Evolutionary conservation across 2,329 filamentous ascomycete genomes (phyloP).

Genomic region (Metarhizium humberi): DNA sequence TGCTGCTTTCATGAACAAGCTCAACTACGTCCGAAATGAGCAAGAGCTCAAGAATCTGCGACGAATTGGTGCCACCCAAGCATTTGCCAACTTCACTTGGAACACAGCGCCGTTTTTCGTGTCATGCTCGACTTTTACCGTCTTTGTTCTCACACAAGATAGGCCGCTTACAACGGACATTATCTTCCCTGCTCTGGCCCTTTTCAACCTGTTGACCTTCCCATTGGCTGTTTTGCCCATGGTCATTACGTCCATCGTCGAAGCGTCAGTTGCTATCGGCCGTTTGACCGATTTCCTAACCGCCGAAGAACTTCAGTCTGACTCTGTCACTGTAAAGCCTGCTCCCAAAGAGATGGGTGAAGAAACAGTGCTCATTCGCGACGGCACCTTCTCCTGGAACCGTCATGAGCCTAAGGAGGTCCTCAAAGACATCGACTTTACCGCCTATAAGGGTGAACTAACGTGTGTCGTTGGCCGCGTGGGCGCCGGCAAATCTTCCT

Average conservation of each 20-base stretch:
- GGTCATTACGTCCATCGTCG: constrained; percentile 95
- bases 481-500: constrained; percentile 89
- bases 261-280: constrained; percentile 84
- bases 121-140: constrained; percentile 90
- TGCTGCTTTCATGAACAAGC: constrained; percentile 91
- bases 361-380: constrained; percentile 72
- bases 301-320: constrained; percentile 80
- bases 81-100: constrained; percentile 96
- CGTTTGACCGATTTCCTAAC: constrained; percentile 77
- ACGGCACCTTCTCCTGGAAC: constrained; percentile 93
- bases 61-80: constrained; percentile 90
- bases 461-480: constrained; percentile 90
- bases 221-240: constrained; percentile 90
- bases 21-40: constrained; percentile 94
- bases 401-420: constrained; percentile 63
- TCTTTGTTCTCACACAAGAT: constrained; percentile 81
- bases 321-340: constrained; percentile 65
- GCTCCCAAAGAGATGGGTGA: constrained; percentile 70
- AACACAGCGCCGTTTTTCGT: constrained; percentile 95
- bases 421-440: constrained; percentile 78
- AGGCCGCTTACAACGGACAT: constrained; percentile 83
- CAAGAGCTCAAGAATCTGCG: constrained; percentile 89
- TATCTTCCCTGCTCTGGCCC: constrained; percentile 82
- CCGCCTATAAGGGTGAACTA: constrained; percentile 83
- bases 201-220: constrained; percentile 96